phyloP scores from a whole-genome alignment of 2,329 filamentous ascomycete genomes.

The Bipolaris cookei region DNA sequence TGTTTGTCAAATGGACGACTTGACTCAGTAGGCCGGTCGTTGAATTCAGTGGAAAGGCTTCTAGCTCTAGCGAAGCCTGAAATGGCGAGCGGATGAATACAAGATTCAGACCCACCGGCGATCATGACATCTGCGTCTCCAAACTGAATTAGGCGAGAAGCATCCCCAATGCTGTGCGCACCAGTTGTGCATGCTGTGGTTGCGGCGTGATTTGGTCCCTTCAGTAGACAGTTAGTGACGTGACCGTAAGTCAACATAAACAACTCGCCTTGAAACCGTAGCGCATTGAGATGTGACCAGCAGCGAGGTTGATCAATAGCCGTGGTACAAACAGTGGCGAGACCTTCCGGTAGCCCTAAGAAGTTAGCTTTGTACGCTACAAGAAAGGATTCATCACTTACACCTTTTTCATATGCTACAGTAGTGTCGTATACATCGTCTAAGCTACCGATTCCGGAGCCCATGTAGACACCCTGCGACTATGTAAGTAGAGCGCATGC shows the following conservation, averaged over 20 bases:
- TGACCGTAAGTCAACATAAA: no score
- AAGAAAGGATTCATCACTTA: constrained; percentile 52
- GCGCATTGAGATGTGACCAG: constrained; percentile 92
- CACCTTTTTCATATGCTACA: constrained; percentile 73
- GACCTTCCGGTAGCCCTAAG: constrained; percentile 86
- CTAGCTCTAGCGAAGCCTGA: constrained; percentile 89
- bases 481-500: constrained; percentile 10
- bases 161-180: constrained; percentile 92
- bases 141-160: constrained; percentile 86
- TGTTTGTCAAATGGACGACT: constrained; percentile 86
- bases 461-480: constrained; percentile 79
- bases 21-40: constrained; percentile 70
- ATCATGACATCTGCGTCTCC: constrained; percentile 96
- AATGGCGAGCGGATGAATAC: constrained; percentile 91
- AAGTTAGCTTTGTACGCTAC: not conserved
- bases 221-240: constrained; percentile 10
- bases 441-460: constrained; percentile 93
- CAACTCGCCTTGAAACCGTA: constrained; percentile 71
- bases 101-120: constrained; percentile 93
- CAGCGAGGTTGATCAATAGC: constrained; percentile 91
- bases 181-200: constrained; percentile 97
- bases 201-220: constrained; percentile 89
- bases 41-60: constrained; percentile 82
- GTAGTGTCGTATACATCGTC: constrained; percentile 89
- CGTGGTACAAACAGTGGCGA: constrained; percentile 93